Conservation (phyloP, 2,329 filamentous ascomycete genomes). For the Dactylellina cionopaga region DNA sequence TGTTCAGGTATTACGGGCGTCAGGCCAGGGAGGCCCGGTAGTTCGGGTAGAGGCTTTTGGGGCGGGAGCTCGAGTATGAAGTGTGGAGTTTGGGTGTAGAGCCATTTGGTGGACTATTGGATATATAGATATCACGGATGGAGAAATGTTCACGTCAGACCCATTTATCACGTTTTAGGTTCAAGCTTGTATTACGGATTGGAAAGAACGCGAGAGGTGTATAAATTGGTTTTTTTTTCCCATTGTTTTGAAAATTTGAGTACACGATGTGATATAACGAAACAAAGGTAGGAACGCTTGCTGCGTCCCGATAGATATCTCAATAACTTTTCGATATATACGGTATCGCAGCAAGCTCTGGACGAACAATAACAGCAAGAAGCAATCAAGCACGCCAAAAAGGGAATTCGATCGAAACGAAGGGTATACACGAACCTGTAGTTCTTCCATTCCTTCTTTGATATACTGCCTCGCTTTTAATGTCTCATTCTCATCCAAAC, state of each 20-base stretch:
- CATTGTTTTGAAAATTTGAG: neutral
- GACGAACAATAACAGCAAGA: too few species aligned
- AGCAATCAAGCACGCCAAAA: neutral
- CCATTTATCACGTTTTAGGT: neutral
- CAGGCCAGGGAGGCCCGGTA: constrained; percentile 16
- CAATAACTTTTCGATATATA: neutral
- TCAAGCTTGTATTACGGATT: neutral
- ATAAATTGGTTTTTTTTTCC: neutral
- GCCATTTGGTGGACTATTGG: constrained; percentile 44
- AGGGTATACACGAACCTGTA: constrained; percentile 65
- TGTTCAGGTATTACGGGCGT: constrained; percentile 19
- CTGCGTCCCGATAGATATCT: constrained; percentile 36
- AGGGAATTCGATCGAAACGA: neutral
- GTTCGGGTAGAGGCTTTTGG: constrained; percentile 19
- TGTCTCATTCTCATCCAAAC: constrained; percentile 64
- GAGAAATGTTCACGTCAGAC: constrained; percentile 24
- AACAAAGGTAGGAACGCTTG: neutral
- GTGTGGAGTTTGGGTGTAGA: constrained; percentile 43
- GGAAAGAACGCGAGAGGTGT: too few species aligned
- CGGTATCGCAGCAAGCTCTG: constrained; percentile 36
- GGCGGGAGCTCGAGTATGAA: constrained; percentile 29
- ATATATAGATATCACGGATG: constrained; percentile 1
- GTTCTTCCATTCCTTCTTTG: constrained; percentile 70
- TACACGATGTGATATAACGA: constrained; percentile 10
- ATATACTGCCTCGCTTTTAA: constrained; percentile 67